These are phyloP conservation scores for Didymella sp. DNA, from an alignment of 2,329 filamentous ascomycete genomes.

Conservation along the genomic window DNA sequence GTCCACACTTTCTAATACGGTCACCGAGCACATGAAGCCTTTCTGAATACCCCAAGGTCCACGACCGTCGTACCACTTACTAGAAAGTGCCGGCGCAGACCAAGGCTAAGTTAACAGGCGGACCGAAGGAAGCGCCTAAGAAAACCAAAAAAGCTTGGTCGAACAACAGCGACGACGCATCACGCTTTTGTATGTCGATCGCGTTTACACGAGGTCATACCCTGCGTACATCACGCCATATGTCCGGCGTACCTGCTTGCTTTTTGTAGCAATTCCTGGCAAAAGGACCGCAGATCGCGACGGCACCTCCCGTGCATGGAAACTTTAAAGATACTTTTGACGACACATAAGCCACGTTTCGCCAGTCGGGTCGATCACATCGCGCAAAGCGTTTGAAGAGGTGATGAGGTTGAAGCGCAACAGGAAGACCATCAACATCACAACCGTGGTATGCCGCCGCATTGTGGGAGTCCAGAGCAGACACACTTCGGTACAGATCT, in stretches of 20 bases:
- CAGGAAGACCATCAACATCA: neutral
- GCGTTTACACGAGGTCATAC: neutral
- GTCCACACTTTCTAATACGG: neutral
- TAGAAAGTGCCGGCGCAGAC: neutral
- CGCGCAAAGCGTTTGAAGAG: neutral
- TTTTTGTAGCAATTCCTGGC: slow-evolving; percentile 1
- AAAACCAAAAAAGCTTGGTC: neutral
- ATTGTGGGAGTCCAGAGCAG: too few species aligned
- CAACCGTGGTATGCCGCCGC: neutral
- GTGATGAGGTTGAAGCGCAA: neutral
- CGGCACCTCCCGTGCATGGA: slow-evolving; percentile 5
- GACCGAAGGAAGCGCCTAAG: slow-evolving; percentile 2
- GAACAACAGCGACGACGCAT: neutral
- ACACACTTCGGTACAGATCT: too few species aligned
- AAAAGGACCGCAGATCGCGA: slow-evolving; percentile 6
- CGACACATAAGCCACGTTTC: neutral
- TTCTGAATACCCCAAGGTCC: neutral
- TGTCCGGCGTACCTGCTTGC: slow-evolving; percentile 1
- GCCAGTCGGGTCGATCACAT: neutral
- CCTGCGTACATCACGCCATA: slow-evolving; percentile 2
- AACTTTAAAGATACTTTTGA: neutral
- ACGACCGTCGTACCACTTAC: neutral
- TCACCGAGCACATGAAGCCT: neutral
- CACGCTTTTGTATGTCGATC: slow-evolving; percentile 2
- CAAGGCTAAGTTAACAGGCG: slow-evolving; percentile 4